Percentiles rank a stretch among this genome's conserved stretches.
Conservation (phyloP, 75 land plant genomes). For the Azolla pinnata region DNA sequence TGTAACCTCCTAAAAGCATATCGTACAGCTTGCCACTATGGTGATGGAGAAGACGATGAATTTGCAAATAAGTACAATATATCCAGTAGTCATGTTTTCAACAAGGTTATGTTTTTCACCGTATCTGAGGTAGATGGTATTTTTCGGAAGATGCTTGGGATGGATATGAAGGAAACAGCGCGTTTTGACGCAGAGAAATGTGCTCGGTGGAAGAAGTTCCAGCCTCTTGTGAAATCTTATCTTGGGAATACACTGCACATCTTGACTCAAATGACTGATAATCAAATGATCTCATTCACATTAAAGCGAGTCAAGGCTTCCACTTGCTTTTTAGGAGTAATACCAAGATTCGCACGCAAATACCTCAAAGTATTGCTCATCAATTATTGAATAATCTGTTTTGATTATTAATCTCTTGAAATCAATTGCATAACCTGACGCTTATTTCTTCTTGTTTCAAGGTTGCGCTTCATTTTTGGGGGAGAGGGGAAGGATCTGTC, state of each 20-base stretch:
- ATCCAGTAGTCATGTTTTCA: conserved; percentile 72
- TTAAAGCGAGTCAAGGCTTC: conserved; percentile 57
- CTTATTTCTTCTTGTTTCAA: conserved; percentile 23
- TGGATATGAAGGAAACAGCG: conserved; percentile 54
- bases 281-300: conserved; percentile 69
- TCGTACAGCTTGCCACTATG: conserved; percentile 83
- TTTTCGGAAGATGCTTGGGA: conserved; percentile 40
- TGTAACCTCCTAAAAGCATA: conserved; percentile 57
- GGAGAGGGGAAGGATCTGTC: conserved; percentile 71
- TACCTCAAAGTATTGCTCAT: conserved; percentile 66
- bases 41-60: conserved; percentile 59
- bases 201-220: conserved; percentile 51
- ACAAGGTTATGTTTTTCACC: conserved; percentile 51
- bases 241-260: conserved; percentile 71
- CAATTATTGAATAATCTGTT: neutral
- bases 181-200: conserved; percentile 36
- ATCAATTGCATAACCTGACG: neutral
- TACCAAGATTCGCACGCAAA: conserved; percentile 59
- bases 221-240: conserved; percentile 66
- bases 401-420: neutral
- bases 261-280: conserved; percentile 82
- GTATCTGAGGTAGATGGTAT: conserved; percentile 58
- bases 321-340: conserved; percentile 55
- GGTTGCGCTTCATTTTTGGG: conserved; percentile 89
- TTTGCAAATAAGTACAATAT: conserved; percentile 37